Evolutionary conservation across 306 rosid species (phyloP).

Genomic region (cucumber (Cucumis sativus)): Cucumber_9930_V3 NC_026659.2:1639501-1640000

Average conservation of each 20-base stretch:
- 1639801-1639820: background rate
- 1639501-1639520: background rate
- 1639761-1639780: background rate
- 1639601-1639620: slow-evolving; percentile 5
- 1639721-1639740: background rate
- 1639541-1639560: background rate
- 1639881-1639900: background rate
- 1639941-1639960: too few species aligned
- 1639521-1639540: background rate
- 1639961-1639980: too few species aligned
- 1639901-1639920: background rate
- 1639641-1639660: slow-evolving; percentile 3
- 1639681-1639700: slow-evolving; percentile 5
- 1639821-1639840: background rate
- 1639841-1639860: background rate
- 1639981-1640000: too few species aligned
- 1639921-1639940: background rate
- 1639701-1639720: slow-evolving; percentile 1
- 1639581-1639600: slow-evolving; percentile 9
- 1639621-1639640: slow-evolving; percentile 3
- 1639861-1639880: background rate
- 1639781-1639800: background rate
- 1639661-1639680: background rate
- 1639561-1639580: background rate
- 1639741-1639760: background rate